Conservation (phyloP, 805 yeast genomes). For the Dipodascus geniculatus region DNA sequence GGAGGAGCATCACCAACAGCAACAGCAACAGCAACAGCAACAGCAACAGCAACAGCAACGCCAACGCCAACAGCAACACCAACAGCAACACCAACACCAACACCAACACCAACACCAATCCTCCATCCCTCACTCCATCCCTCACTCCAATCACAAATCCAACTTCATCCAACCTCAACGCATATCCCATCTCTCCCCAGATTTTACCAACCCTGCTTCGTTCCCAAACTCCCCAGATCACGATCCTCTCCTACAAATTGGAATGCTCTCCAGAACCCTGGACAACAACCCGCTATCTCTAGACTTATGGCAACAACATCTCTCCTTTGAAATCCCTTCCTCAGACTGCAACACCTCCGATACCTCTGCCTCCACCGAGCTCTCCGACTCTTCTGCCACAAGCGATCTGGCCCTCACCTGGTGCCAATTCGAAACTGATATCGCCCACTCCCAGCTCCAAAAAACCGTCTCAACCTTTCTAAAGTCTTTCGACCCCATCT, state of each 20-base stretch:
- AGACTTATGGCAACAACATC: neutral
- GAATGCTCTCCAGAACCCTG: no score
- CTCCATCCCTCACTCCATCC: no score
- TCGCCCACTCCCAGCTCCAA: neutral
- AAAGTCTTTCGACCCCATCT: neutral
- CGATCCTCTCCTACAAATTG: no score
- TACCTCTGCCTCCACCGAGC: no score
- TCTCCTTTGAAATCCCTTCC: neutral
- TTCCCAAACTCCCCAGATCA: no score
- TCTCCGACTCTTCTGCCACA: neutral
- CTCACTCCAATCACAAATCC: no score
- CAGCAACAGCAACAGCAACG: neutral
- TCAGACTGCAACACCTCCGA: neutral
- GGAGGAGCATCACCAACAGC: no score
- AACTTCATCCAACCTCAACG: no score
- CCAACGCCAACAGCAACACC: neutral
- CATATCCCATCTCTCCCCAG: no score
- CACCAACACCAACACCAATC: neutral
- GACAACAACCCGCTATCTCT: no score
- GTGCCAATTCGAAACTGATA: neutral
- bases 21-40: no score
- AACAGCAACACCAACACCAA: neutral
- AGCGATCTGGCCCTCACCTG: neutral
- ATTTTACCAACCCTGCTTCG: no score
- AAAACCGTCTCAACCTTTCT: neutral